Base-by-base conservation (phyloP, 352 stramenopile species). In the Plasmopara viticola region DNA sequence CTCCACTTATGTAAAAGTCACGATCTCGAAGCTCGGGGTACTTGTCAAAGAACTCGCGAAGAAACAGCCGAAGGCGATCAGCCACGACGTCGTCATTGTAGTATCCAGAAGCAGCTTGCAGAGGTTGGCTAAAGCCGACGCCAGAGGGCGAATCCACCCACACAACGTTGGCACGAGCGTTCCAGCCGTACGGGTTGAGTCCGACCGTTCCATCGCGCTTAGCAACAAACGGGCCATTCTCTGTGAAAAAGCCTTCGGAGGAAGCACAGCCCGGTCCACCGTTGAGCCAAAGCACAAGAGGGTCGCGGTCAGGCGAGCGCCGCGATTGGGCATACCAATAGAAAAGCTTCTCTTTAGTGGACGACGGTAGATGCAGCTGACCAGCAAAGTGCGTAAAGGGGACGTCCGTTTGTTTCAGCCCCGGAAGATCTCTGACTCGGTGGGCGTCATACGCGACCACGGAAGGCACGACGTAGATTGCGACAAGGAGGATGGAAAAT, bases 271-370 rank as follows among this genome's bases (percentile, higher is more conserved):
- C 90, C 0, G 90, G 91, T 7, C 90, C 92, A 29, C 91, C 90
- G 54, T 97, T 97, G 35, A 95, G 75, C 91, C 90, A 97, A 9
- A 96, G 66, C 42, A 96, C 74, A 43, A 97, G 56, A 28, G 88
- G 88, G 44, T 84, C 81, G 7, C 41, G 77, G 14, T 68, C 67
- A 10, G 78, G 66, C n/a, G 71, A 63, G 12, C 62, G 48, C 12
- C 69, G 59, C 37, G 68, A 78, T 61, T 90, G 62, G 6, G 78
- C 51, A 50, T 85, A 84, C 78, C 77, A 88, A 58, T 90, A 90
- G 57, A 89, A 86, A 25, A 86, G 53, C 44, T 80, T 83, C 35
- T 86, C 76, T 12, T 68, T 48, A 10, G 51, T 78, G 7, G 62
- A 52, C 12, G 78, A 64, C 17, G 62, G 53, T 4, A 89, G 46